These are phyloP conservation scores for Trametes sp. DNA, from an alignment of 1,284 basidiomycete genomes.

Conservation along the genomic window DNA sequence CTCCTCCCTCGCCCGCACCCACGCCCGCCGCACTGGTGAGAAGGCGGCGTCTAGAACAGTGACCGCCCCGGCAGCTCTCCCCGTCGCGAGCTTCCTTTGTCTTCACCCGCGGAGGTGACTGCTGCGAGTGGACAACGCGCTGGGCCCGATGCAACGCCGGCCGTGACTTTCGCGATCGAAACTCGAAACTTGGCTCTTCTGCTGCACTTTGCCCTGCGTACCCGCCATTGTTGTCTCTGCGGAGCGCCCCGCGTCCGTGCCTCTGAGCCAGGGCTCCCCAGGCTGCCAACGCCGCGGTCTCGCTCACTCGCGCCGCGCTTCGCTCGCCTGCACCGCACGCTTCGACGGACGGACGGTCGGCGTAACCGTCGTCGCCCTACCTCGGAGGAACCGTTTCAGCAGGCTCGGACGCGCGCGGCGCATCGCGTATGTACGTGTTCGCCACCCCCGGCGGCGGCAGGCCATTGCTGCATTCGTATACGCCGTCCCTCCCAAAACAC, in stretches of 20 bases:
- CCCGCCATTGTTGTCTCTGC: too few species aligned
- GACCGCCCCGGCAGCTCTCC: neutral
- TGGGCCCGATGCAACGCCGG: neutral
- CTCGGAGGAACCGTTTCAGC: constrained; percentile 1
- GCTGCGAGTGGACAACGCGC: neutral
- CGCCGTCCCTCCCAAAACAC: constrained; percentile 19
- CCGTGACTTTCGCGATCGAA: neutral
- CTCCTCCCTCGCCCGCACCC: neutral
- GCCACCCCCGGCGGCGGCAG: neutral
- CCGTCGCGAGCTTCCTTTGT: neutral
- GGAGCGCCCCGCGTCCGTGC: neutral
- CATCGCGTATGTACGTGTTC: constrained; percentile 5
- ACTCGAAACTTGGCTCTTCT: neutral
- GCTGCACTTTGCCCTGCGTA: neutral
- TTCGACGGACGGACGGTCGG: neutral
- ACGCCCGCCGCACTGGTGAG: neutral
- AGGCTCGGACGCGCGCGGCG: constrained; percentile 1
- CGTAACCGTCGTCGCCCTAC: neutral
- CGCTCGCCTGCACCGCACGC: neutral
- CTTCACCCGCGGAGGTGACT: constrained; percentile 21
- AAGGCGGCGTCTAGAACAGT: neutral
- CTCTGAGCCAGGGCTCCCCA: constrained; percentile 14
- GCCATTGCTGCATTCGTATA: constrained; percentile 19
- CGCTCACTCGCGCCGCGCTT: constrained; percentile 11
- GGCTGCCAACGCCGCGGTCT: constrained; percentile 11